Conservation (phyloP, 176 grass and related monocot species). For the Ananas comosus region DNA sequence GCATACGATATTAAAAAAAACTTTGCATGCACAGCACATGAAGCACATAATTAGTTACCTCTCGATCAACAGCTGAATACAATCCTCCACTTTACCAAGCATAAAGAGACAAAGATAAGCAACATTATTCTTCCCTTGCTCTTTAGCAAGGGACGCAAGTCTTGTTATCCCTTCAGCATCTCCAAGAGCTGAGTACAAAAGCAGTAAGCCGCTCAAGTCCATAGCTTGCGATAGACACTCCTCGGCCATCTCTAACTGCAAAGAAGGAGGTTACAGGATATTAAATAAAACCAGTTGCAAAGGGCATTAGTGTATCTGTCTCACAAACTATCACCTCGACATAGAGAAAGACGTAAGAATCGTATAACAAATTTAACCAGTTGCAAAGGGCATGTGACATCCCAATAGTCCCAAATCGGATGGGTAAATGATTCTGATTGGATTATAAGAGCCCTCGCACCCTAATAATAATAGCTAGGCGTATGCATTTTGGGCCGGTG, state of each 20-base stretch:
- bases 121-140: slow-evolving; percentile 91
- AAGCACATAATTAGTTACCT: slow-evolving; percentile 41
- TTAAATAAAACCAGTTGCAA: not conserved
- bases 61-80: slow-evolving; percentile 81
- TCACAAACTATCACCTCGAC: not conserved
- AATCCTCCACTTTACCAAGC: slow-evolving; percentile 92
- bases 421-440: too few relatives aligned
- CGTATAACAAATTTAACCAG: not conserved
- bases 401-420: too few relatives aligned
- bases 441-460: too few relatives aligned
- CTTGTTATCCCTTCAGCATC: slow-evolving; percentile 76
- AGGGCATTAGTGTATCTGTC: not conserved
- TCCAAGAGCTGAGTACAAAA: slow-evolving; percentile 89
- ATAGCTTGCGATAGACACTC: slow-evolving; percentile 81
- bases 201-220: slow-evolving; percentile 88
- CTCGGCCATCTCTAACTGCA: slow-evolving; percentile 81
- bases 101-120: slow-evolving; percentile 92
- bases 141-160: slow-evolving; percentile 76
- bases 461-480: too few relatives aligned
- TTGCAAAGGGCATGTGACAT: not conserved
- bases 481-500: too few relatives aligned
- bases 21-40: not conserved
- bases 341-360: not conserved
- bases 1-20: slow-evolving; percentile 8
- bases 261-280: slow-evolving; percentile 17